Evolutionary conservation across 768 basidiomycete genomes (phyloP), one percentile per base, ranked within the genome.

Genomic region (Calocybe cyanea): DNA sequence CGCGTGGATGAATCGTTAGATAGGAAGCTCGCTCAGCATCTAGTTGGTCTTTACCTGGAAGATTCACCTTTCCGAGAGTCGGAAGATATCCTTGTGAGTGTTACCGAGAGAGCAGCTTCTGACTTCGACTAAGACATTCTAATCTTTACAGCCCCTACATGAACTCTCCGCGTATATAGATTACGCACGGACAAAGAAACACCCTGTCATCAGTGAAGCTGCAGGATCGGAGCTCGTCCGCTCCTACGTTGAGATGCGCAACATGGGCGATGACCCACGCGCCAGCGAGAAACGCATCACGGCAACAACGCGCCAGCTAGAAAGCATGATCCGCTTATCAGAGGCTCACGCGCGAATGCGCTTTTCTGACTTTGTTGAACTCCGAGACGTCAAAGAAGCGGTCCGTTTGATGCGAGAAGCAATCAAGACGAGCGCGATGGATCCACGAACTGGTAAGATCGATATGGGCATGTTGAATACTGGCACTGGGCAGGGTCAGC

Each of bases 331-430:
- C 58, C 87, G 94, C 4, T 80, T 99, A 20, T 86, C 88, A 0
- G 96, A 99, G 66, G 96, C 88, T 0, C 96, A 99, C 61, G 94
- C 96, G 3, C 78, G 94, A 24, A 97, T 98, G 96, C 80, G 93
- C 0, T 87, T 96, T 64, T 87, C 86, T 15, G 74, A 82, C n/a
- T 77, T 78, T 42, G 95, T 99, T 31, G 90, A 94, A 59, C 67
- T 89, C 36, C 66, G 72, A 43, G 96, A 98, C 58, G 96, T 98
- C 23, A 73, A 77, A 50, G 96, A 98, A 64, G 93, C 95, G 1
- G 83, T 78, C 58, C 76, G 96, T n/a, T 77, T 99, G 55, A 98
- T 99, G 85, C 83, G 91, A 37, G 92, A 95, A 63, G 96, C 95
- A 3, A 88, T 99, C 66, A 81, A 91, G 57, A 92, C 94, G 50